Base-by-base conservation (phyloP, 2,329 filamentous ascomycete species). In the Diaporthe eres region DNA sequence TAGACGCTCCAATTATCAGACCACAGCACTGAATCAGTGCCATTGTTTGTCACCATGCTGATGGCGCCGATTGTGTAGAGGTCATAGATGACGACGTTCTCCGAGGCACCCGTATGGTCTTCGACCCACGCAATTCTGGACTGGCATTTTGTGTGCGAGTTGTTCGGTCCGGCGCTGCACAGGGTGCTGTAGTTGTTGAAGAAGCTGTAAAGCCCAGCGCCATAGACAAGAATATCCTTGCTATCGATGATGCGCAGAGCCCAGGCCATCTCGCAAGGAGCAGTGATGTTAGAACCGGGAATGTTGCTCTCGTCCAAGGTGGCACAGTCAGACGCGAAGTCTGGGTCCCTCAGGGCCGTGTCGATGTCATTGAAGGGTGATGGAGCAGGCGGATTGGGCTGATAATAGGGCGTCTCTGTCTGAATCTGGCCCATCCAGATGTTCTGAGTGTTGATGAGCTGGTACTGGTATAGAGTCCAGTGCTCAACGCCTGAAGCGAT, bases 391-490 rank as follows among this genome's bases (percentile, higher is more conserved):
- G 93, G 92, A 80, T 89, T 90, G 34, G 92, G 90, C 82, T 94
- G 93, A 83, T 90, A 94, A 84, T 95, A 95, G 0, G 93, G 90
- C 6, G 92, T 92, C 82, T 94, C 93, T 68, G 92, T 92, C 81
- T 95, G 93, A 65, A 92, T 89, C 79, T 91, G 88, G 25, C 91
- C 91, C 80, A 91, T 89, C 81, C 89, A 92, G 72, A 94, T 83
- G 79, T 94, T 88, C 61, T 87, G 86, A 6, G 92, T 91, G 68
- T 87, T 85, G 78, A 86, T 84, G 71, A 94, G 85, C 79, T 94
- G 90, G 82, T 94, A 94, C 81, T 94, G 91, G 81, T 93, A 93
- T n/a, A 93, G 83, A 2, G 89, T 87, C 67, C 88, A 88, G 82
- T 94, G 93, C 84, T 95, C 93, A 0, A 90, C 89, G 0, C 90